A percentile compares a stretch with the other conserved stretches of the same genome.
These are phyloP conservation scores for Lindgomyces ingoldianus DNA, from an alignment of 495 filamentous ascomycete genomes.

Conservation along the genomic window DNA sequence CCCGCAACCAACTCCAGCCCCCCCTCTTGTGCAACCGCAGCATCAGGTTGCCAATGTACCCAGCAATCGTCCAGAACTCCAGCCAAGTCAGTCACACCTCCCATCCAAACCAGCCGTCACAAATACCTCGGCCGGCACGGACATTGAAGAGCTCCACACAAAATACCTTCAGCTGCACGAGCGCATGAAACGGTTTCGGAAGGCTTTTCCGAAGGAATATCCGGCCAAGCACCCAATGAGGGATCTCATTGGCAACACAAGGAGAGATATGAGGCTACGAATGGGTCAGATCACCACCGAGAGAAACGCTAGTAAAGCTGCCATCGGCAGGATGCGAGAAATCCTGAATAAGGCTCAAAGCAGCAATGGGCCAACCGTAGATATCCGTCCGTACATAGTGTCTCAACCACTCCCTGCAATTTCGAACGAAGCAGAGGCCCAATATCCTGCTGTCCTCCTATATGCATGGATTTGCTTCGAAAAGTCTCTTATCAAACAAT, in stretches of 20 bases:
- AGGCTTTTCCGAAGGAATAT: conserved; percentile 50
- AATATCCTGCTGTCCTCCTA: conserved; percentile 58
- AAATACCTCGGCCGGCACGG: conserved; percentile 30
- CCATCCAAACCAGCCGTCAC: background rate
- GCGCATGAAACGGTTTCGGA: conserved; percentile 70
- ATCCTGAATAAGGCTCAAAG: conserved; percentile 51
- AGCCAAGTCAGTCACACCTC: background rate
- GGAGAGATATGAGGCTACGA: conserved; percentile 67
- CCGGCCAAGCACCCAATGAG: conserved; percentile 57
- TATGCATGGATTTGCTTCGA: conserved; percentile 82
- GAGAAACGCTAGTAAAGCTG: conserved; percentile 47
- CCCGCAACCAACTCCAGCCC: background rate
- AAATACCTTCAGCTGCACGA: conserved; percentile 70
- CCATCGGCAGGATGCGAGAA: conserved; percentile 54
- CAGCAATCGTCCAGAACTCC: background rate
- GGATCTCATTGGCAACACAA: conserved; percentile 68
- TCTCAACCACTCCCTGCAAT: conserved; percentile 55
- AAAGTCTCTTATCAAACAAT: conserved; percentile 74
- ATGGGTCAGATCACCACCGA: conserved; percentile 72
- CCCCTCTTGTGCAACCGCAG: background rate
- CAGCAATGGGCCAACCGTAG: conserved; percentile 58
- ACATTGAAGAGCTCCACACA: conserved; percentile 53
- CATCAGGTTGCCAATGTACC: background rate
- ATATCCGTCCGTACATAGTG: conserved; percentile 67
- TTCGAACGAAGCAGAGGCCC: conserved; percentile 50